Conservation (phyloP, 75 land plant genomes). For the Azolla pinnata region DNA sequence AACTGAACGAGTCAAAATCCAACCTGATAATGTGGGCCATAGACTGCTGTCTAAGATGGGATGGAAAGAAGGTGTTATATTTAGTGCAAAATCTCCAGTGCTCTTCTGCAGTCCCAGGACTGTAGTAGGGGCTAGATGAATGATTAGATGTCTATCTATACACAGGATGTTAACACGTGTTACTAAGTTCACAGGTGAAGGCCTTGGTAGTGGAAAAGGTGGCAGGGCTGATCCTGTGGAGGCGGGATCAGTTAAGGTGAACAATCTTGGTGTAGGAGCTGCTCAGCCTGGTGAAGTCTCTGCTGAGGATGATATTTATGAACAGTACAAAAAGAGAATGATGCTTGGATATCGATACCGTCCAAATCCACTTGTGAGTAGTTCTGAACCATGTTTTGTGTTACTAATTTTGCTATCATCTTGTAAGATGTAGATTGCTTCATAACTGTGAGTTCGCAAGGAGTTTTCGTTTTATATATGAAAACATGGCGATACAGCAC, state of each 20-base stretch:
- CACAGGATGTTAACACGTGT: neutral
- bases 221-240: slow-evolving; percentile 89
- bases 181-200: slow-evolving; percentile 59
- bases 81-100: too few relatives aligned
- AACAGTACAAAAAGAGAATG: slow-evolving; percentile 99
- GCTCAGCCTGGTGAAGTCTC: slow-evolving; percentile 84
- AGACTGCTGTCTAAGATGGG: slow-evolving; percentile 96
- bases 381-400: too few relatives aligned
- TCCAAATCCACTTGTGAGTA: slow-evolving; percentile 92
- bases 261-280: slow-evolving; percentile 94
- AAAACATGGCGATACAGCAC: too few relatives aligned
- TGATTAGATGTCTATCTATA: too few relatives aligned
- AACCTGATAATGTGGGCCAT: slow-evolving; percentile 98
- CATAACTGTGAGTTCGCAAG: too few relatives aligned
- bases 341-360: slow-evolving; percentile 97
- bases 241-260: slow-evolving; percentile 77
- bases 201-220: slow-evolving; percentile 86
- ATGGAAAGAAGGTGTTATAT: slow-evolving; percentile 88
- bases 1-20: slow-evolving; percentile 79
- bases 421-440: too few relatives aligned
- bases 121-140: neutral
- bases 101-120: neutral
- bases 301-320: slow-evolving; percentile 97
- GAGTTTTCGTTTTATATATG: too few relatives aligned
- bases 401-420: too few relatives aligned